A percentile compares a stretch with the other conserved stretches of the same genome.
phyloP scores from a whole-genome alignment of 176 grass and related monocot species.

The Sorghum bicolor region Sorghum_bicolor_NCBIv3 NC_012877.2:15837501-15838000 shows the following conservation, averaged over 20 bases:
- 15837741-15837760: conserved; percentile 47
- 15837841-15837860: conserved; percentile 2
- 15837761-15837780: conserved; percentile 21
- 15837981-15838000: background rate
- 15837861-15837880: background rate
- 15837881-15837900: background rate
- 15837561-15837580: background rate
- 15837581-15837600: background rate
- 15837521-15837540: conserved; percentile 2
- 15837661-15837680: conserved; percentile 98
- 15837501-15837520: background rate
- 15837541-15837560: background rate
- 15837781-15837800: background rate
- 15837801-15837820: background rate
- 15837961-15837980: background rate
- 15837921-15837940: background rate
- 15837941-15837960: background rate
- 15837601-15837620: background rate
- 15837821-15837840: background rate
- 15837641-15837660: conserved; percentile 48
- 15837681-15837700: conserved; percentile 71
- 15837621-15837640: background rate
- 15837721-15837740: conserved; percentile 86
- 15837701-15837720: conserved; percentile 75
- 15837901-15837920: background rate